Base-by-base conservation (phyloP, 768 basidiomycete species). In the Suillus hirtellus region DNA sequence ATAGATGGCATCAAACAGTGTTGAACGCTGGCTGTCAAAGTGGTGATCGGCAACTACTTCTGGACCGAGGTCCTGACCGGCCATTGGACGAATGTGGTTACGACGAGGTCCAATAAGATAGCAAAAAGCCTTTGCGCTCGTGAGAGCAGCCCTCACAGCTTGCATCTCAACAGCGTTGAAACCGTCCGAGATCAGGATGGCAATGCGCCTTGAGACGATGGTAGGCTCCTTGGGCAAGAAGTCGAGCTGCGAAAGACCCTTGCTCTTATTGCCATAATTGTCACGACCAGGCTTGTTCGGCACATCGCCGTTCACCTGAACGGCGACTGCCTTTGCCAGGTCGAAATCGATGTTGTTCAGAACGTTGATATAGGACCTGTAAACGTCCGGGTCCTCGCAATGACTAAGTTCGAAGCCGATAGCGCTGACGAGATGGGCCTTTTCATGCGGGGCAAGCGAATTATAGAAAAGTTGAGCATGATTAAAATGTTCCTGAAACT, bases 401-500 rank as follows among this genome's bases (percentile, higher is more conserved):
- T 95, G 92, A 63, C 86, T 87, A 40, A 96, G 81, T 76, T 95
- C 94, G 72, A 96, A 96, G 14, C 86, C 84, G 63, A 92, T 80
- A 5, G 92, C 93, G 4, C 77, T 70, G 56, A 86, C 76, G 37
- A 95, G 78, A 72, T 95, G 92, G n/a, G 76, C 65, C 75, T 89
- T 86, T 79, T 96, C 95, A 61, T 85, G 72, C 0, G 78, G 68
- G 1, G 82, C 69, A 54, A 96, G 82, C 7, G 93, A 95, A 77
- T 96, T 95, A 77, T 85, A 88, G 81, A 95, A 96, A 2, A 95
- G 78, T 65, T 87, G 87, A 10, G 85, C 86, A 69, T 96, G 95
- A 61, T 75, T 78, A 64, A 72, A 88, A 68, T 92, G 88, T 71
- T 95, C 93, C 70, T 87, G 79, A 78, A 94, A 95, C 69, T 93